A percentile compares a stretch with the other conserved stretches of the same genome.
Evolutionary conservation across 352 stramenopile species (phyloP).

Genomic region (Nothophytophthora sp.): DNA sequence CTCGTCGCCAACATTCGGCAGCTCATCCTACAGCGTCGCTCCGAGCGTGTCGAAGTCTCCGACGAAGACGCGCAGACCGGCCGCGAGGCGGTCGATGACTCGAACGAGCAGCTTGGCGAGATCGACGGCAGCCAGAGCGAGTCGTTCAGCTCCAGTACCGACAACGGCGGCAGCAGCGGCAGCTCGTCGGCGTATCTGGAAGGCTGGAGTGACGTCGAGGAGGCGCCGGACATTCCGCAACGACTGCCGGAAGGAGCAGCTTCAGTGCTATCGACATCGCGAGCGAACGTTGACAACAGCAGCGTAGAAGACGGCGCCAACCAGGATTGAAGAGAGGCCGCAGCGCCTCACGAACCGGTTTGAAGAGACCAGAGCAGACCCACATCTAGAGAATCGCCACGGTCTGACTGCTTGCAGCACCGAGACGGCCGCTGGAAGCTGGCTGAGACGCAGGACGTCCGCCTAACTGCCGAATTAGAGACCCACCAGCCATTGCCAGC

Average conservation of each 20-base stretch:
- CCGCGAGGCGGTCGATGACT: no score
- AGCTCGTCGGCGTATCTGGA: not conserved
- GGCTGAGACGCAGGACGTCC: no score
- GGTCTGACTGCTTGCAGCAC: no score
- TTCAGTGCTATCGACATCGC: not conserved
- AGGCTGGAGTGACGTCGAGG: not conserved
- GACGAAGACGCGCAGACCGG: no score
- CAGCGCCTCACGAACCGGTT: no score
- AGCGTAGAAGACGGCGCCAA: slow-evolving; percentile 1
- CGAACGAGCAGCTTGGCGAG: not conserved
- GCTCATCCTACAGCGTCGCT: slow-evolving; percentile 3
- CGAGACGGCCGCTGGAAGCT: no score
- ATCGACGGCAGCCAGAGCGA: not conserved
- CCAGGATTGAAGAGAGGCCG: not conserved
- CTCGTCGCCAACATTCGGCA: slow-evolving; percentile 13
- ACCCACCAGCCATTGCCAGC: not conserved
- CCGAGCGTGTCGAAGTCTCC: not conserved
- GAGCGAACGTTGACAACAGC: not conserved
- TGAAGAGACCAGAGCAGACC: no score
- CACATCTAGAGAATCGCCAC: not conserved
- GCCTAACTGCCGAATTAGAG: not conserved
- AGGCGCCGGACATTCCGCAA: not conserved
- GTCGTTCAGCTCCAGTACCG: no score
- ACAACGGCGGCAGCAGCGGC: not conserved
- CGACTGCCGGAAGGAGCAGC: not conserved